phyloP scores from a whole-genome alignment of 2,329 filamentous ascomycete genomes.

The Rutstroemia sydowiana region DNA sequence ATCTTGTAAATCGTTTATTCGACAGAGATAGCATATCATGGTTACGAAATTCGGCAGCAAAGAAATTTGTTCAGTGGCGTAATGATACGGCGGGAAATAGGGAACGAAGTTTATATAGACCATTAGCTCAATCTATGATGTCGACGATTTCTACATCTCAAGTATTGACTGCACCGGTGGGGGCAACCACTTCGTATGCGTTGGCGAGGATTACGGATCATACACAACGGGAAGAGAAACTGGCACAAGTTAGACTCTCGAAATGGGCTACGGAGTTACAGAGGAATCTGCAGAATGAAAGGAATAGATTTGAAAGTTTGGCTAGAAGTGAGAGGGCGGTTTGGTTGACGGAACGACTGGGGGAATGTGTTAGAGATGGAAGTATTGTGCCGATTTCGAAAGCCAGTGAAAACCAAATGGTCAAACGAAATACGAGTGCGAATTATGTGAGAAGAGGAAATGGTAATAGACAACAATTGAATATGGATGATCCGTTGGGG shows the following conservation, averaged over 20 bases:
- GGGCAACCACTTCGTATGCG: constrained; percentile 42
- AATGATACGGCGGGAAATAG: constrained; percentile 30
- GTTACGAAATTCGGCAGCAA: constrained; percentile 74
- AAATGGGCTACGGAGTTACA: constrained; percentile 81
- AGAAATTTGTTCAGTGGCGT: constrained; percentile 72
- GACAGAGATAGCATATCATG: constrained; percentile 70
- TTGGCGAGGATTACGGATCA: constrained; percentile 54
- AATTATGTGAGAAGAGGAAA: no score
- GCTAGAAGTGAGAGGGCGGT: constrained; percentile 55
- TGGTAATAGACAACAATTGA: no score
- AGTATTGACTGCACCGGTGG: constrained; percentile 24
- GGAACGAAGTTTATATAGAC: constrained; percentile 32
- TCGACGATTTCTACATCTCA: constrained; percentile 15
- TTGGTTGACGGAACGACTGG: constrained; percentile 61
- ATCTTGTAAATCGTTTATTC: constrained; percentile 68
- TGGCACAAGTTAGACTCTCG: constrained; percentile 63
- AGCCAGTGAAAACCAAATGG: constrained; percentile 15
- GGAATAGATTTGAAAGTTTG: constrained; percentile 58
- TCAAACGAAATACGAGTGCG: no score
- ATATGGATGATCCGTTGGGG: constrained; percentile 66
- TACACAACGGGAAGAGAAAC: constrained; percentile 50
- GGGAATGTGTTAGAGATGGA: constrained; percentile 61
- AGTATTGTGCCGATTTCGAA: constrained; percentile 46
- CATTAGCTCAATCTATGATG: constrained; percentile 25
- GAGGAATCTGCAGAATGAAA: constrained; percentile 65